phyloP scores from a whole-genome alignment of 345 rosid genomes.

The Arabidopsis suecica region DNA sequence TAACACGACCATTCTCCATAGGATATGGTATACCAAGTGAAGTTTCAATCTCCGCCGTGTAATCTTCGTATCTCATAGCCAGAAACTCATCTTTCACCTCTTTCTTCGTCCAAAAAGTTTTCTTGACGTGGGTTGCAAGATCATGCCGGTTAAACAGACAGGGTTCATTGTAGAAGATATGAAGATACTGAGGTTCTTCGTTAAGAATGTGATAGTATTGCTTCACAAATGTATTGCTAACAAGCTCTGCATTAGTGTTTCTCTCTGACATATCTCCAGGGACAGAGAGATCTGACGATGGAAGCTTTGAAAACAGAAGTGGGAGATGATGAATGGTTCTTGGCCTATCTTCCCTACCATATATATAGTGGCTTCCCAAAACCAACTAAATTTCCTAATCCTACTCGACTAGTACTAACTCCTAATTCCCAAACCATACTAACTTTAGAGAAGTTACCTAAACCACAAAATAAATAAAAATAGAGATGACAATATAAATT shows the following conservation, averaged over 20 bases:
- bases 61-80: slow-evolving; percentile 22
- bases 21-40: slow-evolving; percentile 33
- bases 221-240: slow-evolving; percentile 21
- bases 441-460: background rate
- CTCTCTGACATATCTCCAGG: slow-evolving; percentile 18
- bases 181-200: slow-evolving; percentile 31
- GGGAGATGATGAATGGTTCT: slow-evolving; percentile 22
- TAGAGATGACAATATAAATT: background rate
- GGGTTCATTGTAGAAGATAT: slow-evolving; percentile 21
- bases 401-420: background rate
- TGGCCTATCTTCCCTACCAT: slow-evolving; percentile 5
- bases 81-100: slow-evolving; percentile 36
- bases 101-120: slow-evolving; percentile 19
- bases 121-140: slow-evolving; percentile 17
- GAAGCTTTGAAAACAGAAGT: background rate
- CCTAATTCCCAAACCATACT: slow-evolving; percentile 7
- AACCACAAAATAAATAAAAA: background rate
- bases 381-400: slow-evolving; percentile 19
- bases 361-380: background rate
- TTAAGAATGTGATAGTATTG: slow-evolving; percentile 26
- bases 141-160: slow-evolving; percentile 35
- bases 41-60: slow-evolving; percentile 27
- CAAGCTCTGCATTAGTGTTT: background rate
- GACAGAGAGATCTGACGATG: background rate
- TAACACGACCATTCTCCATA: slow-evolving; percentile 4